Evolutionary conservation across 2,329 filamentous ascomycete genomes (phyloP).

Genomic region (Epichloe festucae): DNA sequence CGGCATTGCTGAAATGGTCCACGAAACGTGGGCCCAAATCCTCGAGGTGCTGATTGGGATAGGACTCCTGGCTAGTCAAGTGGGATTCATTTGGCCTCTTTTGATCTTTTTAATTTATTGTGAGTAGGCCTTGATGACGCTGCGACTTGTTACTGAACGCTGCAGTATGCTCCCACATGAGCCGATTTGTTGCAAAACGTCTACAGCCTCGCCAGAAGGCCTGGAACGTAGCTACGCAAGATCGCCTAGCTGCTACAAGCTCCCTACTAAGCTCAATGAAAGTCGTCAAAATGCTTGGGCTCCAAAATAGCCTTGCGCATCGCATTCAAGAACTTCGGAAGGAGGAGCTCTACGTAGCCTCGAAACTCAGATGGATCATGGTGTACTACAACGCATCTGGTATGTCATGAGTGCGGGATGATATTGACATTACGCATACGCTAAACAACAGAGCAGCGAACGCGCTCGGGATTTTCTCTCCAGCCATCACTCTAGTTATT

Average conservation of each 20-base stretch:
- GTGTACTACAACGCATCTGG: no score
- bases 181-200: slow-evolving; percentile 25
- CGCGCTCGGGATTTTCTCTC: slow-evolving; percentile 27
- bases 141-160: not conserved
- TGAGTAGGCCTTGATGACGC: slow-evolving; percentile 18
- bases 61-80: slow-evolving; percentile 22
- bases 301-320: not conserved
- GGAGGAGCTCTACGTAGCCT: slow-evolving; percentile 17
- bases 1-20: slow-evolving; percentile 21
- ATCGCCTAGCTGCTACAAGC: slow-evolving; percentile 23
- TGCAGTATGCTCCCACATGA: slow-evolving; percentile 28
- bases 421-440: no score
- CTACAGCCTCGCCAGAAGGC: slow-evolving; percentile 21
- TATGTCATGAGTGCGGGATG: no score
- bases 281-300: slow-evolving; percentile 25
- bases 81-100: slow-evolving; percentile 30
- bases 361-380: slow-evolving; percentile 25
- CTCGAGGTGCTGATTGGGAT: slow-evolving; percentile 29
- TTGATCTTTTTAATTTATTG: slow-evolving; percentile 24
- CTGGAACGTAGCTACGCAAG: slow-evolving; percentile 29
- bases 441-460: slow-evolving; percentile 19
- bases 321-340: slow-evolving; percentile 16
- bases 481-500: slow-evolving; percentile 23
- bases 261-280: slow-evolving; percentile 24
- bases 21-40: slow-evolving; percentile 29